Evolutionary conservation across 345 rosid species (phyloP), one percentile per base, ranked within the genome.

Genomic region (Boechera retrofracta): DNA sequence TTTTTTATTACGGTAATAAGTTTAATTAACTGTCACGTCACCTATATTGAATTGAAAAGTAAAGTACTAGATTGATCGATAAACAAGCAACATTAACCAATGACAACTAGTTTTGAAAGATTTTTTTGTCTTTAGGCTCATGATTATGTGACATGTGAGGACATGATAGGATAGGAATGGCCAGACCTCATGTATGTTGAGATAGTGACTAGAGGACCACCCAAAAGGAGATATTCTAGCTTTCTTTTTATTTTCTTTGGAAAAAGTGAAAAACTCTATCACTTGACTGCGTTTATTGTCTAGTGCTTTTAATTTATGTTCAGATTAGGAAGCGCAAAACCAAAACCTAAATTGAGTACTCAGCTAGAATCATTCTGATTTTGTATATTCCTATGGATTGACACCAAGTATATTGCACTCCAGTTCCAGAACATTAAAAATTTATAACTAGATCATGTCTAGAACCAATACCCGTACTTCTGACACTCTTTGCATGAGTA

Each of bases 121-220:
- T 13, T 38, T 57, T 21, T 32, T 15, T 3, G 42, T 58, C 3
- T 57, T n/a, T n/a, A 28, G 26, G 28, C 7, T 35, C 10, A 59
- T 59, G 44, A 35, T 35, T 35, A 15, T 7, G 12, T 32, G 42
- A 58, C 10, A 58, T 32, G 42, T 58, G 54, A 31, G 11, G 31
- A 31, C 33, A 41, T 28, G 53, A 39, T 41, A n/a, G 41, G 64
- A 55, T 28, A 54, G 33, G 39, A 55, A 69, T 2, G 47, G 21
- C 36, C 26, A 49, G 18, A 28, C 41, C 24, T 29, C 26, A n/a
- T 45, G 21, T 44, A 58, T 45, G 32, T 18, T 45, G 33, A 18
- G 45, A 45, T 44, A 71, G 36, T 44, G 64, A 31, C 32, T 11
- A 10, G 31, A 10, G 31, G 73, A 33, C 64, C 64, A 69, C 64